Base-by-base conservation (phyloP, 345 rosid genomes). In the Rubroshorea leprosula region DNA sequence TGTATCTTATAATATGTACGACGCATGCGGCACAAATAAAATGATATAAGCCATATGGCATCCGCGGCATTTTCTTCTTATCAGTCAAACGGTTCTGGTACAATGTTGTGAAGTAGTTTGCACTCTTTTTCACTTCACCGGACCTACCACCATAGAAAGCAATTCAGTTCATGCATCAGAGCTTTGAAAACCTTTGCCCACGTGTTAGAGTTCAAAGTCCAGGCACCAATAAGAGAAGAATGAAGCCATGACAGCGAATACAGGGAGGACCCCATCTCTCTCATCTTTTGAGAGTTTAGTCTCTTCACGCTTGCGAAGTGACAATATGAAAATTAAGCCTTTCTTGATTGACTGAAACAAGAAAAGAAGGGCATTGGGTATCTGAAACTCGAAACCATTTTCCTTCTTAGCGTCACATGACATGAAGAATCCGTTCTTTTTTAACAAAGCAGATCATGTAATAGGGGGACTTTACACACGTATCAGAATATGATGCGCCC, bases 251-350 rank as follows among this genome's bases (percentile, higher is more conserved):
- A 35, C 41, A 35, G 3, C 9, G 1, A 6, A 6, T 35, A n/a
- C n/a, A n/a, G n/a, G n/a, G n/a, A n/a, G n/a, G n/a, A n/a, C 35
- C 35, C 35, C 35, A 4, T 9, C 35, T 9, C 35, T 9, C 45
- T 14, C 45, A 44, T 44, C 47, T 35, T 35, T 0, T 0, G 54
- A 78, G 83, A 75, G 83, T 84, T 74, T 43, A 74, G 82, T 72
- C 80, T 72, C 72, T 71, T 71, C 78, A 74, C 83, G 87, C 76
- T 62, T 68, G 63, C 51, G 65, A 27, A 31, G 65, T 10, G 70
- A 75, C 35, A 56, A 21, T n/a, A n/a, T 19, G 70, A 70, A 60
- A 61, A 41, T 20, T 27, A 27, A 3, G 31, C 8, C 8, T 27
- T 27, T 48, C 25, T 17, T 49, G 75, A 72, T 67, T 64, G 83